A percentile compares a stretch with the other conserved stretches of the same genome.
Evolutionary conservation across 306 rosid species (phyloP).

Genomic region (Malus sieversii): DNA sequence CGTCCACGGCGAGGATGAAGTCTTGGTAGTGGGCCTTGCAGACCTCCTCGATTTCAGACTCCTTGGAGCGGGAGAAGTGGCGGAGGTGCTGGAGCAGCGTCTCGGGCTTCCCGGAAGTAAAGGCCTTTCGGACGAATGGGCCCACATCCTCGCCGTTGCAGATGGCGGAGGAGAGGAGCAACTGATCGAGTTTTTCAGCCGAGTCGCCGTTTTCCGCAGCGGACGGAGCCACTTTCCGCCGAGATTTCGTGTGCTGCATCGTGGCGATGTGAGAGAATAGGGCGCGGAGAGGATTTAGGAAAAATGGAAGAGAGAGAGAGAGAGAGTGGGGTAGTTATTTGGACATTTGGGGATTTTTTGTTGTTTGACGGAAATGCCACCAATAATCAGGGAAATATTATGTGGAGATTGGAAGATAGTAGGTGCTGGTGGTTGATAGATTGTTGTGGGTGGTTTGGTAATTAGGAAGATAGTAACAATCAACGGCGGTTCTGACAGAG

Average conservation of each 20-base stretch:
- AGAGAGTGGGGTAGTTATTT: neutral
- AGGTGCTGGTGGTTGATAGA: neutral
- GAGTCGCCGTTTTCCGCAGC: conserved; percentile 48
- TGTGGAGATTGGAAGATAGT: neutral
- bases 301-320: neutral
- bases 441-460: conserved; percentile 4
- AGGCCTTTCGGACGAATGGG: conserved; percentile 80
- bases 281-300: conserved; percentile 43
- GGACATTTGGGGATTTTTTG: conserved; percentile 10
- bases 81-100: conserved; percentile 86
- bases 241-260: conserved; percentile 60
- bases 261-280: neutral
- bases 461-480: neutral
- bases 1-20: conserved; percentile 96
- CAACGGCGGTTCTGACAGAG: neutral
- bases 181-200: conserved; percentile 75
- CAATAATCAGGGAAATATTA: neutral
- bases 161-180: conserved; percentile 78
- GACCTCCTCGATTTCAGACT: conserved; percentile 95
- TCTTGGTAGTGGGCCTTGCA: conserved; percentile 99
- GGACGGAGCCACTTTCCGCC: conserved; percentile 72
- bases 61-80: conserved; percentile 81
- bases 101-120: conserved; percentile 82
- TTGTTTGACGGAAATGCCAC: conserved; percentile 14
- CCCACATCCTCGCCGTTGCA: conserved; percentile 95